phyloP scores from a whole-genome alignment of 257 asterid genomes.

The Petunia secreta region DNA sequence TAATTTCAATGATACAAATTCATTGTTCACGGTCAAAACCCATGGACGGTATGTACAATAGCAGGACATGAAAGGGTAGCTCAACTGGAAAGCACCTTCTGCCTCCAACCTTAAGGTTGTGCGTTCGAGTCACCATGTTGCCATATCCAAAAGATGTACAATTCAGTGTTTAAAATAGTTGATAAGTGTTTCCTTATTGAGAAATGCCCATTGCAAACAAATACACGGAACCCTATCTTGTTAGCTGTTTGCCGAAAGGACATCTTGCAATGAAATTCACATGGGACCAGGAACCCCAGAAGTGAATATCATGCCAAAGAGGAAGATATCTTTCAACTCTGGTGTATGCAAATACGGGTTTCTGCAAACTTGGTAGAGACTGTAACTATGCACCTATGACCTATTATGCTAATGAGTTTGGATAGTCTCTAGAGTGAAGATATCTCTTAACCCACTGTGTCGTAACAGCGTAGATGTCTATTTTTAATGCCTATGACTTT shows the following conservation, averaged over 20 bases:
- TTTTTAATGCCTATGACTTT: neutral
- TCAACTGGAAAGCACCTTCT: no score
- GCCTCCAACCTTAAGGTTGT: no score
- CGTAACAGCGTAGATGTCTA: neutral
- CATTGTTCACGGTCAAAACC: neutral
- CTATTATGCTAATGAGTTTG: neutral
- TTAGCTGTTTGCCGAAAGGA: neutral
- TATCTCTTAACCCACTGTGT: neutral
- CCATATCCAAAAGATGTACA: no score
- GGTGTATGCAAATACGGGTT: neutral
- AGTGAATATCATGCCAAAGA: neutral
- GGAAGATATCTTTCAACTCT: neutral
- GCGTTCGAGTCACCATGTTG: no score
- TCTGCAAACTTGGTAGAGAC: slow-evolving; percentile 12
- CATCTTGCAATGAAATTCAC: neutral
- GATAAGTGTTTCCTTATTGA: neutral
- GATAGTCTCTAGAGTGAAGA: neutral
- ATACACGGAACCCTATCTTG: neutral
- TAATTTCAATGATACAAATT: slow-evolving; percentile 6
- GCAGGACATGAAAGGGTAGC: no score
- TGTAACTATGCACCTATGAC: neutral
- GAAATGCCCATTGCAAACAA: neutral
- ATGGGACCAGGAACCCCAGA: neutral
- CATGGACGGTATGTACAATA: neutral
- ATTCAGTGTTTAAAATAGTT: neutral